Evolutionary conservation across 2,329 filamentous ascomycete genomes (phyloP).

Genomic region (Canariomyces notabilis): DNA sequence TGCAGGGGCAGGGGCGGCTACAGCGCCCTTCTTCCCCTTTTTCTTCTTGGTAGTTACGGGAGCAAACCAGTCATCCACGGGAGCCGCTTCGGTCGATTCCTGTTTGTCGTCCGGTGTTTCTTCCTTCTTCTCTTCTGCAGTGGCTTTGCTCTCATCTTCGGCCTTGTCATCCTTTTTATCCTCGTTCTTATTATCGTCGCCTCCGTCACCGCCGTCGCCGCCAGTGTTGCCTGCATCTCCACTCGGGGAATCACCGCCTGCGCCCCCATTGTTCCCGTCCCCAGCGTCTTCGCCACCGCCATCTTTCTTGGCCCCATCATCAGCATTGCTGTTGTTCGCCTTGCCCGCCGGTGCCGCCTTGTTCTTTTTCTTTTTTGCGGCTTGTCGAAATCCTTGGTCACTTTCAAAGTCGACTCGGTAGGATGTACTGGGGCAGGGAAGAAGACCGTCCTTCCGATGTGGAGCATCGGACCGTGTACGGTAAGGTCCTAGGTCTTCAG

Average conservation of each 20-base stretch:
- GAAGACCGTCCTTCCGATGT: slow-evolving; percentile 32
- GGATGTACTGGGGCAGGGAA: slow-evolving; percentile 42
- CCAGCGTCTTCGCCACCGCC: slow-evolving; percentile 29
- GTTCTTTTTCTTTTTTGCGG: slow-evolving; percentile 54
- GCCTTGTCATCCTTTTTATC: slow-evolving; percentile 38
- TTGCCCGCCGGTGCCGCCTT: slow-evolving; percentile 33
- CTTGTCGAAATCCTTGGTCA: slow-evolving; percentile 49
- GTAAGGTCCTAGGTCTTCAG: slow-evolving; percentile 19
- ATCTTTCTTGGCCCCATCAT: slow-evolving; percentile 33
- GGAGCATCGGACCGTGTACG: slow-evolving; percentile 13
- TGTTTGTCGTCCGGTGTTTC: slow-evolving; percentile 41
- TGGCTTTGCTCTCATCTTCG: slow-evolving; percentile 31
- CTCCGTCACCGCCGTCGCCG: slow-evolving; percentile 34
- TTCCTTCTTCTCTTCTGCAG: slow-evolving; percentile 26
- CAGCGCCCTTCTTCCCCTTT: slow-evolving; percentile 45
- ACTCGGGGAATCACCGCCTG: slow-evolving; percentile 4
- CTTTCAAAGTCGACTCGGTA: slow-evolving; percentile 54
- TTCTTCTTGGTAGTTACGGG: slow-evolving; percentile 48
- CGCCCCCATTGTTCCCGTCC: slow-evolving; percentile 27
- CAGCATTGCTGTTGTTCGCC: slow-evolving; percentile 37
- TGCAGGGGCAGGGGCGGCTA: slow-evolving; percentile 25
- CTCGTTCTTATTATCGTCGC: slow-evolving; percentile 31
- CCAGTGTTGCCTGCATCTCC: slow-evolving; percentile 29
- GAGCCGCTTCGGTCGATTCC: slow-evolving; percentile 36
- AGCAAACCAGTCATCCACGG: slow-evolving; percentile 41